Conservation (phyloP, 2,329 filamentous ascomycete genomes). For the Zasmidium citrigriseum region DNA sequence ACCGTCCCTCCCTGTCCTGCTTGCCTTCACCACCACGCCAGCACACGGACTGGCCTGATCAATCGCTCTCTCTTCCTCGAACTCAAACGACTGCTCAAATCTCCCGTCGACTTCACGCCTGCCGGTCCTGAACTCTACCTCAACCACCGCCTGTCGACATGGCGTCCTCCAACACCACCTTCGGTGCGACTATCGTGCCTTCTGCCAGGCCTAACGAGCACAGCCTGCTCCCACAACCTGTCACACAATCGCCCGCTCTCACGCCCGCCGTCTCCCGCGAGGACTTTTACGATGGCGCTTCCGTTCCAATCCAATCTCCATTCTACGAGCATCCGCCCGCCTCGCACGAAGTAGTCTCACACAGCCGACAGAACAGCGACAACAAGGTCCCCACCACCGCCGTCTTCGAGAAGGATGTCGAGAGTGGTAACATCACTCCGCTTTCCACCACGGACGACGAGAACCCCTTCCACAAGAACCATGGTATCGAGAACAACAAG, state of each 20-base stretch:
- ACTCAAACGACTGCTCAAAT: neutral
- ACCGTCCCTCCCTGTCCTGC: neutral
- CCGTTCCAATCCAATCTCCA: conserved; percentile 41
- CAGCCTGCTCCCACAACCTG: conserved; percentile 20
- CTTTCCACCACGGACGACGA: conserved; percentile 37
- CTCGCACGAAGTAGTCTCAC: conserved; percentile 39
- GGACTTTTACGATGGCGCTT: conserved; percentile 37
- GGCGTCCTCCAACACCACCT: conserved; percentile 34
- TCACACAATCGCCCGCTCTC: conserved; percentile 36
- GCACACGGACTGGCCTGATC: neutral
- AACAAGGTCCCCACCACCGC: conserved; percentile 16
- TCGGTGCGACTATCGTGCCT: conserved; percentile 42
- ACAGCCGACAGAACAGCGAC: conserved; percentile 31
- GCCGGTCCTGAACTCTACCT: neutral
- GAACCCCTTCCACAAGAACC: conserved; percentile 42
- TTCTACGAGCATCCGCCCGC: conserved; percentile 52
- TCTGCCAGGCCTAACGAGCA: neutral
- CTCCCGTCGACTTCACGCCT: neutral
- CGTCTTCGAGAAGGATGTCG: conserved; percentile 43
- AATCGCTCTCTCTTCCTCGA: neutral
- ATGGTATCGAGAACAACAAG: conserved; percentile 46
- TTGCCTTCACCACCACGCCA: neutral
- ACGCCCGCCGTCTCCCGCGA: conserved; percentile 35
- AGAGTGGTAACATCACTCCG: conserved; percentile 31
- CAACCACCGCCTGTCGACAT: conserved; percentile 4